A percentile compares a stretch with the other conserved stretches of the same genome.
These are phyloP conservation scores for Ophiocordyceps polyrhachis-furcata DNA, from an alignment of 2,329 filamentous ascomycete genomes.

Conservation along the genomic window DNA sequence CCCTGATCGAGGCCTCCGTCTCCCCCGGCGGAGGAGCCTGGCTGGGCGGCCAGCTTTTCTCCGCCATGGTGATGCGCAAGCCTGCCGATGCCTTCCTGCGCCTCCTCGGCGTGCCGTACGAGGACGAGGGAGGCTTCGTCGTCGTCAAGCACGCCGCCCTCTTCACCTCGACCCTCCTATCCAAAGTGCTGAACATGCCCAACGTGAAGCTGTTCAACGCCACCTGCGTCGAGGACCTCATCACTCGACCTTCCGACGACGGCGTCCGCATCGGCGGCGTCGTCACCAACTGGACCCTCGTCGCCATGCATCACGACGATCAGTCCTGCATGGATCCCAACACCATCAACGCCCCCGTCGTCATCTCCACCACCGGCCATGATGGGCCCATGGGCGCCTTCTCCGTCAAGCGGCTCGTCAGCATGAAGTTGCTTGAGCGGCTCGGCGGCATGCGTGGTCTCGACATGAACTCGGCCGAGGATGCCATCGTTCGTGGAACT, in stretches of 20 bases:
- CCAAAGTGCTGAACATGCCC: constrained; percentile 64
- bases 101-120: constrained; percentile 67
- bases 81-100: constrained; percentile 70
- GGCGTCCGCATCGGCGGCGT: constrained; percentile 63
- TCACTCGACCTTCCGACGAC: constrained; percentile 49
- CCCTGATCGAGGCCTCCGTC: constrained; percentile 75
- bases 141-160: constrained; percentile 88
- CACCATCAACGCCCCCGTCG: constrained; percentile 80
- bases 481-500: constrained; percentile 84
- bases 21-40: constrained; percentile 78
- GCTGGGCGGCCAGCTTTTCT: constrained; percentile 89
- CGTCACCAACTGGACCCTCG: constrained; percentile 91
- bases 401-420: constrained; percentile 74
- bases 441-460: constrained; percentile 84
- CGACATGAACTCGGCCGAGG: constrained; percentile 82
- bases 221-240: constrained; percentile 78
- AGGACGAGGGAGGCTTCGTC: constrained; percentile 75
- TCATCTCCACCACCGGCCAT: constrained; percentile 82
- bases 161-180: constrained; percentile 76
- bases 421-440: constrained; percentile 67
- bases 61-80: constrained; percentile 88
- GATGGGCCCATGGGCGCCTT: constrained; percentile 86
- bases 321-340: constrained; percentile 95
- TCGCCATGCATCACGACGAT: constrained; percentile 72
- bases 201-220: constrained; percentile 97